Evolutionary conservation across 768 basidiomycete genomes (phyloP), one percentile per base, ranked within the genome.

Genomic region (Serendipita indica): DNA sequence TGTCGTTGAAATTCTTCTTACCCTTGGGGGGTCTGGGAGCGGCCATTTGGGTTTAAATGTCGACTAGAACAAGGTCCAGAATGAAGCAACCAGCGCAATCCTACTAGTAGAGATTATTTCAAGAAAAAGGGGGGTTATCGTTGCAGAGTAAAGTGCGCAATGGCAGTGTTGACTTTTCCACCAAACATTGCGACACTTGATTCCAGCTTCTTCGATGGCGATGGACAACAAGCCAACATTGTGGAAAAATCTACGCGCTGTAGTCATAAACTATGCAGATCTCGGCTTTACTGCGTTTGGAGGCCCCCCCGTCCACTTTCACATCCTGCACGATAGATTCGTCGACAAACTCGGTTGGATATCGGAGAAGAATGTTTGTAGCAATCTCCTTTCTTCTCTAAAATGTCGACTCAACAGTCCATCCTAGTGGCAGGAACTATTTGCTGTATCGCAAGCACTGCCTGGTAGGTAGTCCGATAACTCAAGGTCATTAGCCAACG

Each of bases 281-380:
- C 66, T 76, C 1, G 76, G 75, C 0, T 72, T 75, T 60, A 74
- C 70, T 0, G 68, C 72, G 0, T 80, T 78, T 63, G 77, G 77
- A 13, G 77, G 77, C 1, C 76, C 77, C 3, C 71, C 72, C 1
- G 75, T 75, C 2, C 75, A 79, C 63, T 74, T 78, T 61, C 72
- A 75, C 56, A 72, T 77, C 43, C 70, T 77, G 16, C 71, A 72
- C 58, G 41, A 43, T n/a, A n/a, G 41, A 43, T 43, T 43, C 27
- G 41, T 43, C 18, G 27, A 6, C 7, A 43, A 43, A 43, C 16
- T 43, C 18, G 41, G 41, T 43, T 43, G 41, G 41, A n/a, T 43
- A n/a, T n/a, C 22, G 20, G 30, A 34, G 14, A 22, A 37, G 57
- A 22, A 16, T 27, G 57, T 20, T 13, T 20, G 18, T 22, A 4